Conservation (phyloP, 768 basidiomycete genomes). For the Suillus clintonianus region DNA sequence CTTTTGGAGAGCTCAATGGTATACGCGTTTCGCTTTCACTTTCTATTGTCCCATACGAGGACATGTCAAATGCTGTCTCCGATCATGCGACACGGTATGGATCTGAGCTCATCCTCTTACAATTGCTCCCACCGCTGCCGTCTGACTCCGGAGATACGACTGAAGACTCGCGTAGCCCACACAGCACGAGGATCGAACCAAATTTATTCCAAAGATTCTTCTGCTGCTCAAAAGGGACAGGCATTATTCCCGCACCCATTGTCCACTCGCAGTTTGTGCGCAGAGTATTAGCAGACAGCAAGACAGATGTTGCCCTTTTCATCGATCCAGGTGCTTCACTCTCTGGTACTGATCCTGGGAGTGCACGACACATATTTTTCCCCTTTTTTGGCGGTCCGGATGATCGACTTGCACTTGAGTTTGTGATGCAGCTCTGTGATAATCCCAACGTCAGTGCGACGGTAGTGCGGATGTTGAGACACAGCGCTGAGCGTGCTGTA, state of each 20-base stretch:
- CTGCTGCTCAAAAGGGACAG: constrained; percentile 44
- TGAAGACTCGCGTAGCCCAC: constrained; percentile 22
- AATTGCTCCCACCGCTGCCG: constrained; percentile 68
- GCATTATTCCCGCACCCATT: constrained; percentile 53
- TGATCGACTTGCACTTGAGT: constrained; percentile 82
- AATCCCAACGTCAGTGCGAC: constrained; percentile 69
- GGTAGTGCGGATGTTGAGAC: constrained; percentile 61
- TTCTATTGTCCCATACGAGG: constrained; percentile 70
- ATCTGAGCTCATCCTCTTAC: constrained; percentile 79
- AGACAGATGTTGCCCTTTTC: constrained; percentile 81
- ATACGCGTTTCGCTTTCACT: constrained; percentile 68
- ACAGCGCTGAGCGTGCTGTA: constrained; percentile 44
- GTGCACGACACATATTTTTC: constrained; percentile 66
- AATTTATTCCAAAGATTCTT: constrained; percentile 85
- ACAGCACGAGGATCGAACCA: constrained; percentile 22
- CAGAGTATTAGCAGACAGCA: constrained; percentile 70
- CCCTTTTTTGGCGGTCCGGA: constrained; percentile 96
- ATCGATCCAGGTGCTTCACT: constrained; percentile 58
- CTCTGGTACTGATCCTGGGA: constrained; percentile 24
- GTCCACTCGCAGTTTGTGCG: constrained; percentile 85
- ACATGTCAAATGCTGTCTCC: constrained; percentile 67
- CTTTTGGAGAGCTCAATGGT: constrained; percentile 72
- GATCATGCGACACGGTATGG: constrained; percentile 55
- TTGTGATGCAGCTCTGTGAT: constrained; percentile 78
- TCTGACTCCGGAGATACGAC: constrained; percentile 26